Conservation (phyloP, 2,329 filamentous ascomycete genomes). For the Fusarium sp. region DNA sequence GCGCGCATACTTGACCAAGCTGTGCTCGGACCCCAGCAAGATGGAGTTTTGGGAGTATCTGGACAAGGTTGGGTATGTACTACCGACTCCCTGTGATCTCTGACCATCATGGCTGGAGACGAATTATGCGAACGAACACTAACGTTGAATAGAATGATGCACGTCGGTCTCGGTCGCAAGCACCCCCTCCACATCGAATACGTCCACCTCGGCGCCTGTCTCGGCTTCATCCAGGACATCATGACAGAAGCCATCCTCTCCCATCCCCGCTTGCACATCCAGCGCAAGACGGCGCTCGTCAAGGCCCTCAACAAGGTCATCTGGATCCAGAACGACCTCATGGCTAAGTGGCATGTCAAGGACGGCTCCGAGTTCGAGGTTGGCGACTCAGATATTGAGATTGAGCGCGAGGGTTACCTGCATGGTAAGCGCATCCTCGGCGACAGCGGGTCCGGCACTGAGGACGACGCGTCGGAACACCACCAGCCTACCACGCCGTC, state of each 20-base stretch:
- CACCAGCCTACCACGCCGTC: conserved; percentile 25
- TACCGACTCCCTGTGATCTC: too few species aligned
- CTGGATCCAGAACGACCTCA: conserved; percentile 91
- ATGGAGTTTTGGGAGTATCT: conserved; percentile 89
- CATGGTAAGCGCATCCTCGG: conserved; percentile 74
- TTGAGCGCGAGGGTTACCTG: conserved; percentile 76
- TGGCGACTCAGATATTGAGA: conserved; percentile 62
- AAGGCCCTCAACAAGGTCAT: conserved; percentile 86
- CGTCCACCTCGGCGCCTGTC: conserved; percentile 80
- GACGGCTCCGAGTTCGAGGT: conserved; percentile 75
- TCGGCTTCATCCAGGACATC: conserved; percentile 84
- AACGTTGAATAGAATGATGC: conserved; percentile 74
- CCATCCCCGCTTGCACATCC: conserved; percentile 76
- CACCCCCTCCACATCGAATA: conserved; percentile 86
- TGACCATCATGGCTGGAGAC: background rate
- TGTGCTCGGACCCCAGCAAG: conserved; percentile 81
- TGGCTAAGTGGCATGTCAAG: conserved; percentile 85
- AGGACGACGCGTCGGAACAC: conserved; percentile 41
- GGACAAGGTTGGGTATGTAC: conserved; percentile 81
- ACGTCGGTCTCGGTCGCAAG: conserved; percentile 80
- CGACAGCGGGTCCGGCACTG: conserved; percentile 48
- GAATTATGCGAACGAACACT: background rate
- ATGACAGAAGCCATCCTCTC: conserved; percentile 83
- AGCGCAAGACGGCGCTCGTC: conserved; percentile 80
- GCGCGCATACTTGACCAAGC: conserved; percentile 80